Evolutionary conservation across 805 yeast genomes (phyloP).

Genomic region (Schwanniomyces pseudopolymorphus): DNA sequence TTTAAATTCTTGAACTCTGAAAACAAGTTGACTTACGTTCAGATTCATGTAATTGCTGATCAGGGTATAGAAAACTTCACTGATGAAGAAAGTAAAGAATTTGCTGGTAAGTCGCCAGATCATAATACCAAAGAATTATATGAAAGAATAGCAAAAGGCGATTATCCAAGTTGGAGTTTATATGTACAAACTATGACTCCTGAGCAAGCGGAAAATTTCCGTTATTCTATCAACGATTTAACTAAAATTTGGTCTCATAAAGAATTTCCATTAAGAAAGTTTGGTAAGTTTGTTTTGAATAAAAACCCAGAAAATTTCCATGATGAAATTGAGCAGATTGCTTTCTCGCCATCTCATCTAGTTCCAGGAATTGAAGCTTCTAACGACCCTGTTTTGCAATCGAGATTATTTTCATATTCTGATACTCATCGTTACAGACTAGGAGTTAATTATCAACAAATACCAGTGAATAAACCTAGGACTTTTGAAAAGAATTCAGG

Average conservation of each 20-base stretch:
- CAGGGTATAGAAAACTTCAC: conserved; percentile 46
- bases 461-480: conserved; percentile 55
- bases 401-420: conserved; percentile 78
- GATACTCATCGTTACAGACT: conserved; percentile 85
- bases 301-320: conserved; percentile 54
- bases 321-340: conserved; percentile 71
- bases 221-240: conserved; percentile 50
- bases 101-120: conserved; percentile 47
- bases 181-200: conserved; percentile 62
- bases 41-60: conserved; percentile 52
- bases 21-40: conserved; percentile 53
- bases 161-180: conserved; percentile 50
- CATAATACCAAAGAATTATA: conserved; percentile 38
- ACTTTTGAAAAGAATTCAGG: conserved; percentile 21
- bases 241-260: conserved; percentile 61
- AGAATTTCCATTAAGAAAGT: conserved; percentile 53
- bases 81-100: conserved; percentile 45
- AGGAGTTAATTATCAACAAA: conserved; percentile 65
- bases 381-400: conserved; percentile 81
- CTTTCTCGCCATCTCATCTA: conserved; percentile 83
- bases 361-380: conserved; percentile 82
- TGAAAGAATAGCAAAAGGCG: conserved; percentile 47
- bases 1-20: conserved; percentile 55
- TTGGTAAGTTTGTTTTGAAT: conserved; percentile 56
- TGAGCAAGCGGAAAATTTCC: conserved; percentile 51